Conservation (phyloP, 345 rosid genomes). For the Acer negundo region DNA sequence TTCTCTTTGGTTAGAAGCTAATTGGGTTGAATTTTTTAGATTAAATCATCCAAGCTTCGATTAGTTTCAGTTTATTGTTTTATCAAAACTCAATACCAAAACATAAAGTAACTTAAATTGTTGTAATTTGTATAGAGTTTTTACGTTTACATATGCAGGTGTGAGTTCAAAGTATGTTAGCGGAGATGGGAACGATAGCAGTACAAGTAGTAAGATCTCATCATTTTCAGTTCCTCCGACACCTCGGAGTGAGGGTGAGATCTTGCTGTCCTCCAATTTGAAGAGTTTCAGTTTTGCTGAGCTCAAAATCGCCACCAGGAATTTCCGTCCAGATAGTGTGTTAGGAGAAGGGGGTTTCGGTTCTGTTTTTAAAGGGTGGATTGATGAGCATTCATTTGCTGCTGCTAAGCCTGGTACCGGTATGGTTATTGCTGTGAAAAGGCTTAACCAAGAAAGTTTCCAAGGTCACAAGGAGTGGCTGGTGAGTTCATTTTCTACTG, state of each 20-base stretch:
- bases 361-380: slow-evolving; percentile 80
- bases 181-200: slow-evolving; percentile 43
- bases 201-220: slow-evolving; percentile 44
- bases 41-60: background rate
- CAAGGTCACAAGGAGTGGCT: slow-evolving; percentile 86
- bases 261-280: slow-evolving; percentile 60
- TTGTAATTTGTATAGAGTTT: background rate
- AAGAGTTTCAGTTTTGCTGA: slow-evolving; percentile 51
- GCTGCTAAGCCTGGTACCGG: slow-evolving; percentile 80
- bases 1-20: background rate
- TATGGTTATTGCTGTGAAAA: slow-evolving; percentile 68
- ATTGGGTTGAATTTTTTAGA: background rate
- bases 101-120: too few relatives aligned
- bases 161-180: slow-evolving; percentile 48
- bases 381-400: slow-evolving; percentile 53
- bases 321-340: slow-evolving; percentile 69
- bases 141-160: slow-evolving; percentile 38
- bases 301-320: slow-evolving; percentile 66
- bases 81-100: too few relatives aligned
- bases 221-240: slow-evolving; percentile 49
- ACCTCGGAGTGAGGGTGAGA: slow-evolving; percentile 69
- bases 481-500: slow-evolving; percentile 50
- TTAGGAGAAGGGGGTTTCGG: slow-evolving; percentile 86
- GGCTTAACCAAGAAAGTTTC: slow-evolving; percentile 60
- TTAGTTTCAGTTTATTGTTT: too few relatives aligned